Percentiles rank a stretch among this genome's conserved stretches.
phyloP scores from a whole-genome alignment of 495 filamentous ascomycete genomes.

The Bacidia gigantensis region DNA sequence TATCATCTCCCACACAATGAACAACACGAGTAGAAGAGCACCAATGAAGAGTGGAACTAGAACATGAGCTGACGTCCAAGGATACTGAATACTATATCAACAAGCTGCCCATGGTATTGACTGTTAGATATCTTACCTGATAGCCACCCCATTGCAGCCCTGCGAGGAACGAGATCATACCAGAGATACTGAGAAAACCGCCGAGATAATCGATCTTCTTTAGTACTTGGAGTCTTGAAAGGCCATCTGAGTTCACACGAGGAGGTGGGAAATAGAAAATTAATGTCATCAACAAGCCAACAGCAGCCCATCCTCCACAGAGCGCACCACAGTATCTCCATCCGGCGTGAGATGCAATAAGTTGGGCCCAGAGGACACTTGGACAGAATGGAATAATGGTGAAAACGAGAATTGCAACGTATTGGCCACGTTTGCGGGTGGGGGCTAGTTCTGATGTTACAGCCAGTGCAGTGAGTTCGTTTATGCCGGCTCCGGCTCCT shows the following conservation, averaged over 20 bases:
- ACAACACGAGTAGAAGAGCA: slow-evolving; percentile 37
- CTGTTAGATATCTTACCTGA: no score
- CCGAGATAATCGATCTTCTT: slow-evolving; percentile 51
- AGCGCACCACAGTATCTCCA: slow-evolving; percentile 57
- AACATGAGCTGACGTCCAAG: slow-evolving; percentile 44
- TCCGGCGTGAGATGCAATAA: slow-evolving; percentile 43
- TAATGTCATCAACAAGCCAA: slow-evolving; percentile 46
- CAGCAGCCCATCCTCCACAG: slow-evolving; percentile 43
- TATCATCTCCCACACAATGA: slow-evolving; percentile 46
- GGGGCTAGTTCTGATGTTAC: slow-evolving; percentile 58
- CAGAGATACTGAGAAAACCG: slow-evolving; percentile 50
- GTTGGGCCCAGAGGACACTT: slow-evolving; percentile 54
- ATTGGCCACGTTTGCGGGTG: slow-evolving; percentile 50
- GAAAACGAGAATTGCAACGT: slow-evolving; percentile 52
- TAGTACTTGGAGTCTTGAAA: slow-evolving; percentile 37
- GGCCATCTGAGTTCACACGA: slow-evolving; percentile 38
- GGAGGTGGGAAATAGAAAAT: slow-evolving; percentile 56
- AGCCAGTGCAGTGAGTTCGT: slow-evolving; percentile 54
- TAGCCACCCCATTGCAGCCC: slow-evolving; percentile 59
- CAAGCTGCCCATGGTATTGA: no score
- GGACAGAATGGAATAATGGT: slow-evolving; percentile 57
- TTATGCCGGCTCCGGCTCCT: slow-evolving; percentile 49
- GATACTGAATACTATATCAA: slow-evolving; percentile 31
- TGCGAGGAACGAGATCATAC: slow-evolving; percentile 51
- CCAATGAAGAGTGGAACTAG: slow-evolving; percentile 47